phyloP scores from a whole-genome alignment of 2,329 filamentous ascomycete genomes.

The Aureobasidium sp. region DNA sequence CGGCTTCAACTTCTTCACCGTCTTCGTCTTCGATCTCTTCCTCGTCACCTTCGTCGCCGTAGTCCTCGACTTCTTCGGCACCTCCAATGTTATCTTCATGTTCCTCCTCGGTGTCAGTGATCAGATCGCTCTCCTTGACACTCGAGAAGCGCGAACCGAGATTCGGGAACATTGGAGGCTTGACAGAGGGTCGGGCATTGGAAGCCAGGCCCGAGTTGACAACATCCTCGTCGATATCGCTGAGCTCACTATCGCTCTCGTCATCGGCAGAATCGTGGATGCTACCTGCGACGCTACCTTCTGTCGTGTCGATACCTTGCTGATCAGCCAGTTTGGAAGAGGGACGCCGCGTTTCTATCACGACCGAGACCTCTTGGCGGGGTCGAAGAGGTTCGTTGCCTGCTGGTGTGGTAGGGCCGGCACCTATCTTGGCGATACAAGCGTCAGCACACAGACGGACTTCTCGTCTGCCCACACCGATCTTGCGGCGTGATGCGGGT shows the following conservation, averaged over 20 bases:
- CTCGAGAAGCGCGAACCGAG: background rate
- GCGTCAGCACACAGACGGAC: conserved; percentile 51
- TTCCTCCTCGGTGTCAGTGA: conserved; percentile 9
- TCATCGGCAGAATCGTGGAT: conserved; percentile 47
- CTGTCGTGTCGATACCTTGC: conserved; percentile 28
- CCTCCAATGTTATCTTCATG: conserved; percentile 11
- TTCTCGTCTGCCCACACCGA: conserved; percentile 51
- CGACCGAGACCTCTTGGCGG: conserved; percentile 19
- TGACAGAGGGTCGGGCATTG: conserved; percentile 1
- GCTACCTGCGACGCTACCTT: conserved; percentile 38
- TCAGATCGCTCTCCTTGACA: background rate
- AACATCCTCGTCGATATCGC: conserved; percentile 38
- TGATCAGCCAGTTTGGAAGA: conserved; percentile 20
- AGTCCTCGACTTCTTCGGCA: conserved; percentile 15
- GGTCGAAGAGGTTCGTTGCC: conserved; percentile 8
- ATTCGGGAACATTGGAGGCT: background rate
- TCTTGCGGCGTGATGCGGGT: conserved; percentile 33
- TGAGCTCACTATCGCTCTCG: conserved; percentile 48
- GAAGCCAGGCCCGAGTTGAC: conserved; percentile 16
- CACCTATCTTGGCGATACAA: conserved; percentile 34
- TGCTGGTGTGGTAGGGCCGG: background rate
- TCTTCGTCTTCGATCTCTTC: conserved; percentile 13
- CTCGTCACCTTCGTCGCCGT: conserved; percentile 18
- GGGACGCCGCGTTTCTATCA: conserved; percentile 18
- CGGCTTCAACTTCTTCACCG: background rate